Conservation (phyloP, 345 rosid species). For the Dimocarpus longan region DNA sequence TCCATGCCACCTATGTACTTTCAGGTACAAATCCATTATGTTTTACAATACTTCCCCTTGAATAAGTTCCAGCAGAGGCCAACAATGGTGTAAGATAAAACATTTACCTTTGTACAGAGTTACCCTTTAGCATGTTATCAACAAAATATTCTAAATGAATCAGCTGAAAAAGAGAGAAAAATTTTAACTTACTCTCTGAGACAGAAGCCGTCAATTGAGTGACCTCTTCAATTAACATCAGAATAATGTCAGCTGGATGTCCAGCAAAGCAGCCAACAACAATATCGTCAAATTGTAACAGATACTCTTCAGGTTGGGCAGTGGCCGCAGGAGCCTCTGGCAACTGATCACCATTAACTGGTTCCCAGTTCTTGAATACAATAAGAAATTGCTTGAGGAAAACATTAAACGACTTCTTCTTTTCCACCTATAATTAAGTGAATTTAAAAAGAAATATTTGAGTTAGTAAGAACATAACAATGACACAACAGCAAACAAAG, state of each 20-base stretch:
- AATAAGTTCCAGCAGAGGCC: background rate
- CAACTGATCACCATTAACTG: constrained; percentile 44
- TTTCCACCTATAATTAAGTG: constrained; percentile 51
- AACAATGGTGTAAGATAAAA: background rate
- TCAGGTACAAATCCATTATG: too few species aligned
- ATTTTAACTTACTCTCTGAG: constrained; percentile 52
- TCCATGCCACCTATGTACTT: too few species aligned
- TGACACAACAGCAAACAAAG: background rate
- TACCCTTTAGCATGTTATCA: background rate
- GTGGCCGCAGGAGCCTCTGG: constrained; percentile 39
- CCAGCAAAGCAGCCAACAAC: constrained; percentile 64
- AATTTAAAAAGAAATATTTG: constrained; percentile 5
- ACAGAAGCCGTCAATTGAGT: constrained; percentile 43
- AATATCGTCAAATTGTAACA: constrained; percentile 27
- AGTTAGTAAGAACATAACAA: background rate
- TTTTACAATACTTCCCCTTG: background rate
- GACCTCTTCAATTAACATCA: constrained; percentile 53
- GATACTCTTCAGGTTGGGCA: constrained; percentile 38
- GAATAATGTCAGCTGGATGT: constrained; percentile 66
- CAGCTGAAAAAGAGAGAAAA: background rate
- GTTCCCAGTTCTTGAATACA: constrained; percentile 66
- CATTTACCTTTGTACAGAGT: background rate
- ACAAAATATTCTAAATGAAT: constrained; percentile 19
- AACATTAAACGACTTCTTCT: constrained; percentile 52
- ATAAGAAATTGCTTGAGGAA: constrained; percentile 62